phyloP scores from a whole-genome alignment of 2,329 filamentous ascomycete species.

The Neonectria coccinea region DNA sequence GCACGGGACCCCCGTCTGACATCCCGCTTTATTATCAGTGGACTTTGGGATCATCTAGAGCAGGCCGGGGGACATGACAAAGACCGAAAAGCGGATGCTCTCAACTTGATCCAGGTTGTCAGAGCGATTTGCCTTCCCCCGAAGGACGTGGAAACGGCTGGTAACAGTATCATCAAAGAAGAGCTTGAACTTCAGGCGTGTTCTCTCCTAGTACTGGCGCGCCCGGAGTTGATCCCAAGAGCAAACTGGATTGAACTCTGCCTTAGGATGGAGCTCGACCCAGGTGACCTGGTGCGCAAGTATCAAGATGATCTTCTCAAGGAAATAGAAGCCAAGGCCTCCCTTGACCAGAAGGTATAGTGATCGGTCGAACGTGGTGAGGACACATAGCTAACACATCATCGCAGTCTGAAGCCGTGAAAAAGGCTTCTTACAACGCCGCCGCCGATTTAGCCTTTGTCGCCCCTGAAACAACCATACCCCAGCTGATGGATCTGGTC shows the following conservation, averaged over 20 bases:
- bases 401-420: constrained; percentile 56
- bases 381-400: constrained; percentile 24
- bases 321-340: constrained; percentile 69
- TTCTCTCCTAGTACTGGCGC: constrained; percentile 80
- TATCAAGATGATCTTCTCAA: constrained; percentile 73
- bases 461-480: constrained; percentile 83
- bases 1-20: constrained; percentile 67
- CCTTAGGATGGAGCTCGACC: constrained; percentile 83
- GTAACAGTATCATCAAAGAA: constrained; percentile 58
- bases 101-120: constrained; percentile 71
- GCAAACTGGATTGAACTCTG: constrained; percentile 91
- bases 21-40: constrained; percentile 73
- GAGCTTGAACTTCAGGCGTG: constrained; percentile 78
- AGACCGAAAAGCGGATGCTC: constrained; percentile 76
- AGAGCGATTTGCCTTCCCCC: constrained; percentile 72
- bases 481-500: constrained; percentile 80
- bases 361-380: constrained; percentile 12
- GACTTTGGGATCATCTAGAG: constrained; percentile 84
- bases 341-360: constrained; percentile 65
- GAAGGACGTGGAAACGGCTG: constrained; percentile 60
- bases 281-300: constrained; percentile 78
- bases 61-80: constrained; percentile 78
- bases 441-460: constrained; percentile 95
- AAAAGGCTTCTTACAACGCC: constrained; percentile 81
- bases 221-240: constrained; percentile 80